Base-by-base conservation (phyloP, 108 stramenopile species). In the Fistulifera solaris region DNA sequence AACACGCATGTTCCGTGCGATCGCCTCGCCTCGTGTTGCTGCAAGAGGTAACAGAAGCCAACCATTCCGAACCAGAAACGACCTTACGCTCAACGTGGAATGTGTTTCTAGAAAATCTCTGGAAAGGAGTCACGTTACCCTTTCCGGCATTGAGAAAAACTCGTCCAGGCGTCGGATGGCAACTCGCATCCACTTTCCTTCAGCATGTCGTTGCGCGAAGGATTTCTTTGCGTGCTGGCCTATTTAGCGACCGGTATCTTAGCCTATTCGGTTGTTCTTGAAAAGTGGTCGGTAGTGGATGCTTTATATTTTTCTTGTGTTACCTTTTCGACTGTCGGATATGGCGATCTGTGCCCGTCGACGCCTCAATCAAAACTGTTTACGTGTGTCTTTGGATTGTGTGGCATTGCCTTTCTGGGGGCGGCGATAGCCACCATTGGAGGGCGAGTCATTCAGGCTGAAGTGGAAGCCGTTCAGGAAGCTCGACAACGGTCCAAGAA, bases 231-330 rank as follows among this genome's bases (percentile, higher is more conserved):
- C 23, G 50, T 73, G 25, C 21, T 67, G 1, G 25, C 59, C 12
- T 73, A 78, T 16, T 58, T 83, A 15, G 41, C 59, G 0, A 21
- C 76, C 17, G 77, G 81, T 27, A 75, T 73, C 15, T 18, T 76
- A 13, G 75, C 75, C 0, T 83, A 75, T 52, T 61, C 70, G 23
- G 57, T 43, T 22, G 21, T 85, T 1, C 71, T 80, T 15, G 65
- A 68, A 58, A 27, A 52, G 25, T 79, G 77, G 77, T 48, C 72
- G 27, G 58, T 83, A 26, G 47, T 79, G 10, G 81, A 83, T 54
- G 65, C 77, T 14, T 45, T 83, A 19, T 83, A 83, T 28, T 83
- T 83, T 64, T 65, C 70, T 23, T 67, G 66, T 48, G 70, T 72
- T 17, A 53, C 66, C 0, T 70, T 70, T 26, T 46, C 62, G 6